Evolutionary conservation across 768 basidiomycete genomes (phyloP), one percentile per base, ranked within the genome.

Genomic region (Phylloporus arenicola): DNA sequence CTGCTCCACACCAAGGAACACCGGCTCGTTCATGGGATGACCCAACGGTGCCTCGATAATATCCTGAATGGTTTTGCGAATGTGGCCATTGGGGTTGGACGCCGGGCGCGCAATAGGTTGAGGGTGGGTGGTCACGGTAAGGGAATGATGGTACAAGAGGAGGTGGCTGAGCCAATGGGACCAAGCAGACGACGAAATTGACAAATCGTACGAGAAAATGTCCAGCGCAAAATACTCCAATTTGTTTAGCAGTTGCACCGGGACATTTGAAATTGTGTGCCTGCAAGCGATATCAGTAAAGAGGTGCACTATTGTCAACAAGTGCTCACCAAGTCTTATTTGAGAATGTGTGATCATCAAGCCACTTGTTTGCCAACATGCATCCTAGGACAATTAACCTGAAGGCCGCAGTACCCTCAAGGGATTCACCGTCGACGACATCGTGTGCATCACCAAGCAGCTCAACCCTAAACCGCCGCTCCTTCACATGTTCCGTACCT

Each of bases 321-420:
- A 3, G 25, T 33, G 64, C 82, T 52, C 64, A 88, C 88, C 88
- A 91, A 47, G 88, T 91, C 72, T 88, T 90, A 70, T 90, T 90
- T 35, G 87, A 89, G 68, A 90, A 91, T 0, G 88, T 90, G 60
- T 91, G 88, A 58, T 91, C 88, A 56, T 90, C 88, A 56, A 91
- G 63, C 88, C 88, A 90, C 69, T 91, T 91, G 67, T 90, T 90
- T 17, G 88, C 86, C 30, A 91, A 71, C 87, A 91, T 89, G 54
- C 82, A 88, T 17, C 88, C 88, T 20, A 91, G 73, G 20, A 91
- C 77, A 51, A 90, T 73, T 38, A 91, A 73, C 47, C 85, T 80
- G 67, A 89, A 90, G 11, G 84, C 81, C 1, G 81, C 82, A 52
- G 74, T 76, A 6, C 74, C 72, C 61, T 87, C 85, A 43, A 72